These are phyloP conservation scores for Termitomyces sp. DNA, from an alignment of 768 basidiomycete genomes.

Conservation along the genomic window DNA sequence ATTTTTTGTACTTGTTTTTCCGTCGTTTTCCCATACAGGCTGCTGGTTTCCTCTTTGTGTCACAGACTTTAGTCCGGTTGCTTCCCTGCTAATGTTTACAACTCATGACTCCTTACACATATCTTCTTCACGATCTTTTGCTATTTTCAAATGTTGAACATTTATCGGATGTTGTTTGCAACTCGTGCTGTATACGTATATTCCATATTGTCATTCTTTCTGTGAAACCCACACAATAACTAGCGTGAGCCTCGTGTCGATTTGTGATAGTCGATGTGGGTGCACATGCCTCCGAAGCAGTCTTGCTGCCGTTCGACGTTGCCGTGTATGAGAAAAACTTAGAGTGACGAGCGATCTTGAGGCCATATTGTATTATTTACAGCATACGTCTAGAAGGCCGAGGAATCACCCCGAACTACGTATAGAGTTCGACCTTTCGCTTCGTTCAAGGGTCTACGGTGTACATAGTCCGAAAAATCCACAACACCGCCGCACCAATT, in stretches of 20 bases:
- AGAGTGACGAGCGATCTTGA: constrained; percentile 8
- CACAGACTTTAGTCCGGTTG: constrained; percentile 4
- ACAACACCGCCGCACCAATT: constrained; percentile 38
- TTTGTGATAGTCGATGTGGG: constrained; percentile 9
- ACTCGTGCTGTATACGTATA: constrained; percentile 31
- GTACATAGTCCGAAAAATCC: constrained; percentile 26
- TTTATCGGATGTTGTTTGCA: constrained; percentile 16
- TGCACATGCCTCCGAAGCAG: constrained; percentile 7
- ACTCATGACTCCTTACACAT: constrained; percentile 31
- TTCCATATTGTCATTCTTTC: constrained; percentile 13
- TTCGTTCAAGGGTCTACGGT: constrained; percentile 12
- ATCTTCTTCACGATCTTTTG: constrained; percentile 20
- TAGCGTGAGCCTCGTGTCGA: constrained; percentile 19
- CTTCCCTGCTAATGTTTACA: constrained; percentile 15
- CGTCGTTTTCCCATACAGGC: constrained; percentile 16
- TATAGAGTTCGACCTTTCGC: constrained; percentile 12
- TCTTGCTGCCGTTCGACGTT: not conserved
- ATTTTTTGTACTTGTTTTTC: constrained; percentile 16
- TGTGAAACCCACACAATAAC: constrained; percentile 13
- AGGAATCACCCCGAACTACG: constrained; percentile 8
- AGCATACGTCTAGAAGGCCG: constrained; percentile 14
- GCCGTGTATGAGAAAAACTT: constrained; percentile 8
- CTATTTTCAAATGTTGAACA: constrained; percentile 15
- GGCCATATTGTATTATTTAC: constrained; percentile 9
- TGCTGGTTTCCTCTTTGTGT: constrained; percentile 13